These are phyloP conservation scores for Haplosporangium sp. DNA, from an alignment of 371 early-diverging fungal genomes.

Conservation along the genomic window DNA sequence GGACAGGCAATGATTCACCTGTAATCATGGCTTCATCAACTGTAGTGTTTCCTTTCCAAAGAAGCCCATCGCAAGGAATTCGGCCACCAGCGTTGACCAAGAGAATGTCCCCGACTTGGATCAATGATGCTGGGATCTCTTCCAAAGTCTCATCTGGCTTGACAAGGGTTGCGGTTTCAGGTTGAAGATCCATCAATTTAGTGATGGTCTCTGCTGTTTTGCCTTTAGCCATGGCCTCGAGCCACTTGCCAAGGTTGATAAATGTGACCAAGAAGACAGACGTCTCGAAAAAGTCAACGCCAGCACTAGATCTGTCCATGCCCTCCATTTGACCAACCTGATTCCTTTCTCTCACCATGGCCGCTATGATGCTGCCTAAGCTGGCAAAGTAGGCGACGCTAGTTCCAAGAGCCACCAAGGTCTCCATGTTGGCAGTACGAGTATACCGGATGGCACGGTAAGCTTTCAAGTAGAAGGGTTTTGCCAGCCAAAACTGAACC, in stretches of 20 bases:
- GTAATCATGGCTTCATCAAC: slow-evolving; percentile 89
- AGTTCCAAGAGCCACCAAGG: slow-evolving; percentile 75
- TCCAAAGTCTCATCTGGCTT: slow-evolving; percentile 41
- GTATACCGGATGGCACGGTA: slow-evolving; percentile 67
- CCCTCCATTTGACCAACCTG: slow-evolving; percentile 1
- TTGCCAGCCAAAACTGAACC: slow-evolving; percentile 68
- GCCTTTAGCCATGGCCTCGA: slow-evolving; percentile 77
- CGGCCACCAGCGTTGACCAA: slow-evolving; percentile 74
- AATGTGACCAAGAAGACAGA: slow-evolving; percentile 76
- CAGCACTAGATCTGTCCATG: slow-evolving; percentile 24
- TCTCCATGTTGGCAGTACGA: slow-evolving; percentile 79
- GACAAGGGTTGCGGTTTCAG: slow-evolving; percentile 69
- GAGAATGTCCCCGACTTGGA: slow-evolving; percentile 70
- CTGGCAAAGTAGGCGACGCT: slow-evolving; percentile 74
- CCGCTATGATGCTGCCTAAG: slow-evolving; percentile 65
- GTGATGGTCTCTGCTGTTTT: slow-evolving; percentile 78
- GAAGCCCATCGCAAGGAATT: slow-evolving; percentile 76
- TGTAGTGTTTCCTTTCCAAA: slow-evolving; percentile 69
- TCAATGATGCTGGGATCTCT: slow-evolving; percentile 46
- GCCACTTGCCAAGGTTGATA: slow-evolving; percentile 77
- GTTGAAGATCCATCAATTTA: slow-evolving; percentile 76
- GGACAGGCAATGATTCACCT: slow-evolving; percentile 83
- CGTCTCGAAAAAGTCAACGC: slow-evolving; percentile 72
- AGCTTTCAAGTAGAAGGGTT: slow-evolving; percentile 66
- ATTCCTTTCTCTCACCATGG: slow-evolving; percentile 56